These are phyloP conservation scores for Euphorbia tirucalli DNA, from an alignment of 345 rosid species.

Conservation along the genomic window DNA sequence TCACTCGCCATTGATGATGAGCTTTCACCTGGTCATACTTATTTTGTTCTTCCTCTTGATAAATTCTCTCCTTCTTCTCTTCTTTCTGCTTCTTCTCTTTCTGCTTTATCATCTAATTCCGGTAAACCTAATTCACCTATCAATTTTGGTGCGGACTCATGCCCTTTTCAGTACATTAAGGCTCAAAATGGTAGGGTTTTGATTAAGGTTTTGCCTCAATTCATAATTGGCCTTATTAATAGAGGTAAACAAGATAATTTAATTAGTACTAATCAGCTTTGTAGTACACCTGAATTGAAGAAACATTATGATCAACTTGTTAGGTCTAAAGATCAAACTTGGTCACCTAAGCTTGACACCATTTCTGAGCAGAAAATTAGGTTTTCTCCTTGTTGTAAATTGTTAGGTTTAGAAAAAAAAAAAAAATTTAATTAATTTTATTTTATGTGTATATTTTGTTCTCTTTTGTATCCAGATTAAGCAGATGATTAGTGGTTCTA, in stretches of 20 bases:
- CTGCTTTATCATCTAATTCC: constrained; percentile 48
- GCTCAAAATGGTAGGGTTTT: constrained; percentile 20
- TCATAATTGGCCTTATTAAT: constrained; percentile 15
- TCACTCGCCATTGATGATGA: constrained; percentile 62
- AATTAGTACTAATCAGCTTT: constrained; percentile 38
- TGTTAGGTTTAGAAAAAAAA: constrained; percentile 52
- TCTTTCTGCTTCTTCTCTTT: constrained; percentile 59
- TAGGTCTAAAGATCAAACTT: constrained; percentile 58
- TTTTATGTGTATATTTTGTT: background rate
- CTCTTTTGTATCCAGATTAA: background rate
- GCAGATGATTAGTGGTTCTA: background rate
- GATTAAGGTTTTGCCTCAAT: constrained; percentile 28
- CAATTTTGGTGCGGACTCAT: constrained; percentile 37
- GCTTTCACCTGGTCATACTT: constrained; percentile 66
- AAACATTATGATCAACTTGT: constrained; percentile 79
- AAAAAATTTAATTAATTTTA: constrained; percentile 18
- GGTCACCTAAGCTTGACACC: constrained; percentile 89
- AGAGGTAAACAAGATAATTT: background rate
- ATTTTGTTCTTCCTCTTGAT: constrained; percentile 77
- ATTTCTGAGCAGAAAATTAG: constrained; percentile 66
- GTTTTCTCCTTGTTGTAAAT: constrained; percentile 63
- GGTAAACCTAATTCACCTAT: constrained; percentile 39
- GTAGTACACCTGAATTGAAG: constrained; percentile 90
- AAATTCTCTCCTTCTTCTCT: constrained; percentile 45
- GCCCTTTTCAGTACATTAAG: constrained; percentile 23